phyloP scores from a whole-genome alignment of 1,284 basidiomycete genomes.

The Ceratobasidium sp. region DNA sequence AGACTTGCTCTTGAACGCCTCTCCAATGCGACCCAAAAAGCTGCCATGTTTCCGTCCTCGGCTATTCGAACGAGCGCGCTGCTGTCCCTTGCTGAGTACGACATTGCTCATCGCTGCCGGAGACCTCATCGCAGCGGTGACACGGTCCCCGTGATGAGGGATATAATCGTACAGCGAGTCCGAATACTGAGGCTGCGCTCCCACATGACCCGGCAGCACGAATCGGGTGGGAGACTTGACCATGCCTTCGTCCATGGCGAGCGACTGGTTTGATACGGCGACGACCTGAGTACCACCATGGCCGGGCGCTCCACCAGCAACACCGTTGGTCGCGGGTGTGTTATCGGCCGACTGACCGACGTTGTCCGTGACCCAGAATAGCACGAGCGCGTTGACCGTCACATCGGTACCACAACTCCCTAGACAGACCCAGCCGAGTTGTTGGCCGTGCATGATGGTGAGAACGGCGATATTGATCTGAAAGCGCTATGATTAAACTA shows the following conservation, averaged over 20 bases:
- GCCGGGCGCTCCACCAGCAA: neutral
- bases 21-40: conserved; percentile 29
- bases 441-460: conserved; percentile 60
- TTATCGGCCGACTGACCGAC: neutral
- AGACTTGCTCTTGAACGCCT: conserved; percentile 1
- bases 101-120: conserved; percentile 7
- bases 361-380: conserved; percentile 57
- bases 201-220: no score
- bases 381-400: conserved; percentile 57
- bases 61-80: no score
- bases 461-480: conserved; percentile 62
- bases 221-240: conserved; percentile 11
- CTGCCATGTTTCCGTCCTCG: neutral
- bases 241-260: neutral
- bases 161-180: conserved; percentile 28
- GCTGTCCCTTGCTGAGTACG: conserved; percentile 9
- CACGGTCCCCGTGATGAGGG: no score
- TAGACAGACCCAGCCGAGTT: conserved; percentile 67
- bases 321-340: conserved; percentile 21
- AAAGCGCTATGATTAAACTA: neutral
- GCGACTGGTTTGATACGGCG: conserved; percentile 20
- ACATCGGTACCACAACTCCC: conserved; percentile 64
- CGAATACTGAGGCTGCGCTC: neutral
- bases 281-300: neutral
- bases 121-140: neutral